Percentiles rank a stretch among this genome's conserved stretches.
These are phyloP conservation scores for Daldinia bambusicola DNA, from an alignment of 495 filamentous ascomycete species.

Conservation along the genomic window DNA sequence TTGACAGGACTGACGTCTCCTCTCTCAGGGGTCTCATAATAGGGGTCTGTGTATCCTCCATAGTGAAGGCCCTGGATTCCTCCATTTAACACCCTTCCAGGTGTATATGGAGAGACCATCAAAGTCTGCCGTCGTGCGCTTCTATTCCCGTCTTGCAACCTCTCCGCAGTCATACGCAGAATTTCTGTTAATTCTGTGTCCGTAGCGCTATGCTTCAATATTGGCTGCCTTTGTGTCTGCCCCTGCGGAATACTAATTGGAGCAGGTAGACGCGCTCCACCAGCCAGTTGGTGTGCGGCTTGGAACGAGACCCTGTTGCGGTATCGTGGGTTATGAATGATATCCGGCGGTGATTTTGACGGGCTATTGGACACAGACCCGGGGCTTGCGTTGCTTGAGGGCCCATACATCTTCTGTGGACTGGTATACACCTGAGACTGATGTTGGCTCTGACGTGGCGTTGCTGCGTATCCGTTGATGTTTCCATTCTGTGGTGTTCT, in stretches of 20 bases:
- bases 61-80: background rate
- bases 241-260: slow-evolving; percentile 26
- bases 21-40: slow-evolving; percentile 9
- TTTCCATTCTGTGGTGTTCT: background rate
- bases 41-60: slow-evolving; percentile 2
- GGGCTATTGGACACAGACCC: slow-evolving; percentile 12
- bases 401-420: slow-evolving; percentile 25
- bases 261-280: slow-evolving; percentile 37
- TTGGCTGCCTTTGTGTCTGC: slow-evolving; percentile 26
- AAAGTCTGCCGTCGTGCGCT: slow-evolving; percentile 45
- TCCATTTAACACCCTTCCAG: background rate
- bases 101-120: slow-evolving; percentile 21
- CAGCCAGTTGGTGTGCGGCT: slow-evolving; percentile 42
- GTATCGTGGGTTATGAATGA: slow-evolving; percentile 30
- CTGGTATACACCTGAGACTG: slow-evolving; percentile 27
- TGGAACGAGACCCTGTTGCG: slow-evolving; percentile 30
- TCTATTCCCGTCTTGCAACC: slow-evolving; percentile 50
- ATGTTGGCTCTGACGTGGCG: slow-evolving; percentile 18
- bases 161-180: slow-evolving; percentile 54
- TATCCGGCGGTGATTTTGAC: slow-evolving; percentile 32
- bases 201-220: slow-evolving; percentile 47
- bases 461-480: slow-evolving; percentile 13
- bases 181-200: slow-evolving; percentile 57
- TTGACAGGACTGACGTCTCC: slow-evolving; percentile 41
- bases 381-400: slow-evolving; percentile 11